phyloP scores from a whole-genome alignment of 2,329 filamentous ascomycete species.

The Cladobotryum protrusum region DNA sequence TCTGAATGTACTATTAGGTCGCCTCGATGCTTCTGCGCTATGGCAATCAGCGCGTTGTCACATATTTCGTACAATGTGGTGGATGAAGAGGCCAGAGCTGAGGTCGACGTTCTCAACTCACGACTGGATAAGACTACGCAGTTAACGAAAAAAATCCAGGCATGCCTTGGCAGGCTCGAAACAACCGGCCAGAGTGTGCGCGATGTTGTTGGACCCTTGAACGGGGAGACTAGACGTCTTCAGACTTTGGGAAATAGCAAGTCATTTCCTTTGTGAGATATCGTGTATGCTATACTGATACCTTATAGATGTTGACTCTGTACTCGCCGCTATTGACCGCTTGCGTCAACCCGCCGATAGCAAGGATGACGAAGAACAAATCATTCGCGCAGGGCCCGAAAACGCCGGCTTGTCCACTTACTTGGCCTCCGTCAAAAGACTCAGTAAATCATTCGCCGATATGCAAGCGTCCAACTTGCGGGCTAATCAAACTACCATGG shows the following conservation, averaged over 20 bases:
- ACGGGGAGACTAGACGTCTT: constrained; percentile 82
- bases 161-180: constrained; percentile 76
- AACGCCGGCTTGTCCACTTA: constrained; percentile 78
- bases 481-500: constrained; percentile 83
- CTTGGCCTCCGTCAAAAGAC: constrained; percentile 80
- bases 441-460: constrained; percentile 76
- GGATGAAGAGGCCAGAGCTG: constrained; percentile 62
- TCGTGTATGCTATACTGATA: constrained; percentile 11
- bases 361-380: constrained; percentile 83
- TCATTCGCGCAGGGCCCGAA: constrained; percentile 82
- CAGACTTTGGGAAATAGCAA: constrained; percentile 79
- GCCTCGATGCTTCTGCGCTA: constrained; percentile 19
- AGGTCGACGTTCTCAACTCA: constrained; percentile 65
- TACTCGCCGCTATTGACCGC: constrained; percentile 80
- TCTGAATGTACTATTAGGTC: too few species aligned
- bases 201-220: constrained; percentile 87
- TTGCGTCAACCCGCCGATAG: constrained; percentile 88
- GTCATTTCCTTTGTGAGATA: constrained; percentile 21
- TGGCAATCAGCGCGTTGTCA: constrained; percentile 42
- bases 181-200: constrained; percentile 84
- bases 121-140: constrained; percentile 85
- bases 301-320: constrained; percentile 68
- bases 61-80: constrained; percentile 42
- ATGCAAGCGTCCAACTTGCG: constrained; percentile 87
- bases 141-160: constrained; percentile 92